Conservation (phyloP, 1,139 yeast genomes). For the Diutina mesorugosa region DNA sequence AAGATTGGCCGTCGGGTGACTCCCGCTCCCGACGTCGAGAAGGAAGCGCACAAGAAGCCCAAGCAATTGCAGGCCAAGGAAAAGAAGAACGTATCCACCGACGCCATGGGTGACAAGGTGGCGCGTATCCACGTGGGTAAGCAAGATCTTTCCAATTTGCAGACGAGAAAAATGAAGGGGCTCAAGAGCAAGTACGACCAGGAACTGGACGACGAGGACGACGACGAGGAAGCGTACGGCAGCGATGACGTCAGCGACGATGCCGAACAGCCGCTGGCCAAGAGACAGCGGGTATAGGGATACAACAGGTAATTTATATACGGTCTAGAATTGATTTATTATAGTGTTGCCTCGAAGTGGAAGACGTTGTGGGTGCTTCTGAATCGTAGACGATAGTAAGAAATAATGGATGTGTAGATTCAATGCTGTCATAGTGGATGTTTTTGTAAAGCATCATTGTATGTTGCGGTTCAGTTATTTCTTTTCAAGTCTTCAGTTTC, state of each 20-base stretch:
- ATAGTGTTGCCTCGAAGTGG: too few species aligned
- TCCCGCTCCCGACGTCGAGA: conserved; percentile 83
- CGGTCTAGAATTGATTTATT: not conserved
- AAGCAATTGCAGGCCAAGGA: conserved; percentile 71
- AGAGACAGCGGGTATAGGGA: conserved; percentile 19
- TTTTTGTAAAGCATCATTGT: too few species aligned
- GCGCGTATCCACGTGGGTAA: conserved; percentile 94
- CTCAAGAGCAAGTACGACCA: conserved; percentile 80
- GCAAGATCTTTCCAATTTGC: conserved; percentile 82
- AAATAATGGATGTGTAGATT: too few species aligned
- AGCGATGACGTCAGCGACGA: conserved; percentile 14
- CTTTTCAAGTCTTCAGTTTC: too few species aligned
- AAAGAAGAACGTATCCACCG: conserved; percentile 83
- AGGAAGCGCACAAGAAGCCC: conserved; percentile 76
- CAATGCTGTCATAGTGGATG: too few species aligned
- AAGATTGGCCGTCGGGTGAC: conserved; percentile 76
- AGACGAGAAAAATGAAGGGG: conserved; percentile 98
- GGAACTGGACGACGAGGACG: conserved; percentile 34
- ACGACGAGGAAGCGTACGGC: conserved; percentile 20
- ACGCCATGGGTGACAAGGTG: conserved; percentile 89
- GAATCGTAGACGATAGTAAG: too few species aligned
- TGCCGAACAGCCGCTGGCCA: conserved; percentile 18
- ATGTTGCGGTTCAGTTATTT: too few species aligned
- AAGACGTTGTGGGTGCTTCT: too few species aligned
- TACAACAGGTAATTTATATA: not conserved